Evolutionary conservation across 2,329 filamentous ascomycete genomes (phyloP).

Genomic region (Sarocladium oryzae): DNA sequence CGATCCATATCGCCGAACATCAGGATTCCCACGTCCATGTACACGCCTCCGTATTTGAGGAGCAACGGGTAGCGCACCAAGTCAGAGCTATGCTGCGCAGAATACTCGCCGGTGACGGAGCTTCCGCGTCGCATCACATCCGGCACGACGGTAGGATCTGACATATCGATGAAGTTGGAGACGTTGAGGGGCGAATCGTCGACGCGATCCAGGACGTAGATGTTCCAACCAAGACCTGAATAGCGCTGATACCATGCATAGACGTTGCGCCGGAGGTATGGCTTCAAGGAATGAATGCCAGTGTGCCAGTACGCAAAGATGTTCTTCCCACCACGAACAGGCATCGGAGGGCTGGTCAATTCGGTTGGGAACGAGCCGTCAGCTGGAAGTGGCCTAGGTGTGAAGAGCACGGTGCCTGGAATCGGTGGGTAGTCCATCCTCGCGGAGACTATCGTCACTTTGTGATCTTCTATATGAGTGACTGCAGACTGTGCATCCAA

Average conservation of each 20-base stretch:
- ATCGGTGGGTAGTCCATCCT: background rate
- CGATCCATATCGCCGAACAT: conserved; percentile 10
- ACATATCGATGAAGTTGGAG: conserved; percentile 1
- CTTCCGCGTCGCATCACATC: background rate
- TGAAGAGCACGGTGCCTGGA: background rate
- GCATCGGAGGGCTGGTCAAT: conserved; percentile 1
- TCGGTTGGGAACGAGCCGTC: background rate
- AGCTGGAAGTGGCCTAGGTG: background rate
- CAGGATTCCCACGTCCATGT: conserved; percentile 7
- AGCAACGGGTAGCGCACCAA: conserved; percentile 9
- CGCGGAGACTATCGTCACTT: no score
- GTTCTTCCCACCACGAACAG: conserved; percentile 4
- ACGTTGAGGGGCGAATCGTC: conserved; percentile 1
- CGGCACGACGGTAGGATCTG: conserved; percentile 1
- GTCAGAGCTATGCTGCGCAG: conserved; percentile 9
- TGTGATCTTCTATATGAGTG: background rate
- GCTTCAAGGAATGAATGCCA: conserved; percentile 1
- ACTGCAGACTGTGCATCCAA: no score
- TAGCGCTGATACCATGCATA: conserved; percentile 4
- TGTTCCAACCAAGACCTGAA: conserved; percentile 3
- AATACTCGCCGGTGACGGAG: background rate
- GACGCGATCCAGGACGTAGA: conserved; percentile 4
- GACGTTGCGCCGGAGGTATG: conserved; percentile 6
- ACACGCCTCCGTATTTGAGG: conserved; percentile 9
- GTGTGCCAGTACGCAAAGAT: conserved; percentile 10